A percentile compares a stretch with the other conserved stretches of the same genome.
phyloP scores from a whole-genome alignment of 139 green algal species.

The Chlorella vulgaris region DNA sequence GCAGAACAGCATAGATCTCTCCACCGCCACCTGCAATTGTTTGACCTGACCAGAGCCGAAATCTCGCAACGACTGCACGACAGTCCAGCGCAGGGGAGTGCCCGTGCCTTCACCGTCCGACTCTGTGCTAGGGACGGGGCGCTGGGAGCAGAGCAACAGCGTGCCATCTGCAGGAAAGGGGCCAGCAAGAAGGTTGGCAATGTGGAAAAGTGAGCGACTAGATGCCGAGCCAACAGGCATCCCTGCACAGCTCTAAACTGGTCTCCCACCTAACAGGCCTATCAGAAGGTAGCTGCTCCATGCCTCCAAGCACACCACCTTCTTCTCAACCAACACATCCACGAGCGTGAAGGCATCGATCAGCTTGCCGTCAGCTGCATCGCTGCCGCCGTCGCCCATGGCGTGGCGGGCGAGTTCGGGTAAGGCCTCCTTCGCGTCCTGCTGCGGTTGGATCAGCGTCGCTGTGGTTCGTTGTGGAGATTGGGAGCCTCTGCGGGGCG shows the following conservation, averaged over 20 bases:
- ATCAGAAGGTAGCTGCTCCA: constrained; percentile 8
- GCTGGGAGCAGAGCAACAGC: constrained; percentile 19
- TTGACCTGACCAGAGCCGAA: constrained; percentile 17
- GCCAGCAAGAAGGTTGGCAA: too few relatives aligned
- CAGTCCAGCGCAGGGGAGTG: constrained; percentile 6
- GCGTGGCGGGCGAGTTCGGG: too few relatives aligned
- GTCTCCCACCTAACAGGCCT: constrained; percentile 6
- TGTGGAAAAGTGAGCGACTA: neutral
- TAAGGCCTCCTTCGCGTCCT: too few relatives aligned
- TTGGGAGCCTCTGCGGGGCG: too few relatives aligned
- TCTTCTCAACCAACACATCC: neutral
- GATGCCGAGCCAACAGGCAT: neutral
- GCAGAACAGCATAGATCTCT: constrained; percentile 33
- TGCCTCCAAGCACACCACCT: constrained; percentile 11
- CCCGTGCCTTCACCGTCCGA: neutral
- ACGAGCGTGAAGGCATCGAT: constrained; percentile 7
- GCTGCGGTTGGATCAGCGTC: too few relatives aligned
- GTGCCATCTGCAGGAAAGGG: constrained; percentile 12
- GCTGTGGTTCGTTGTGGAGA: too few relatives aligned
- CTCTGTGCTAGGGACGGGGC: neutral
- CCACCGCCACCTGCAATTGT: constrained; percentile 33
- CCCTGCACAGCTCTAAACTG: neutral
- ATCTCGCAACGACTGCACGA: constrained; percentile 8
- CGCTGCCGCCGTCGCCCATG: neutral
- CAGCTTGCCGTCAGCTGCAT: neutral